Evolutionary conservation across 371 early-diverging fungal species (phyloP).

Genomic region (Thermomucor indicae-seudaticae): DNA sequence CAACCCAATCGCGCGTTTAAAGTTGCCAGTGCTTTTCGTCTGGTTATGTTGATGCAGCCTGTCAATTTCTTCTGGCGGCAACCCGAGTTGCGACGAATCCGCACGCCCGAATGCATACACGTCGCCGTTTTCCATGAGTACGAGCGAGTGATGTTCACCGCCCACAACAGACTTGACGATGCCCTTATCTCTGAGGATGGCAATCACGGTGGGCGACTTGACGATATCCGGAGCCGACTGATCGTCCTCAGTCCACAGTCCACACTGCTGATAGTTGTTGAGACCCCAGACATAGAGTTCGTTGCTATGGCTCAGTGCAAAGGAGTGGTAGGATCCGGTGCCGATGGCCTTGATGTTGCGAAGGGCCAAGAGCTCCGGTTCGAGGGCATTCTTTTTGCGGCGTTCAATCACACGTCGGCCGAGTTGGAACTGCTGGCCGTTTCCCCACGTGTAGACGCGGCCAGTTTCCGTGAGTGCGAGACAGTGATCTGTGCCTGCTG

Average conservation of each 20-base stretch:
- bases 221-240: constrained; percentile 35
- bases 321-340: constrained; percentile 86
- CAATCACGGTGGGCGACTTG: constrained; percentile 47
- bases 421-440: constrained; percentile 93
- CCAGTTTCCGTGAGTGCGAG: constrained; percentile 76
- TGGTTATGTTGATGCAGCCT: constrained; percentile 13
- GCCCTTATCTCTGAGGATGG: constrained; percentile 41
- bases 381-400: constrained; percentile 56
- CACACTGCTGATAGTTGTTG: constrained; percentile 96
- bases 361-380: constrained; percentile 52
- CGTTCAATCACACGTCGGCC: constrained; percentile 78
- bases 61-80: constrained; percentile 37
- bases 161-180: constrained; percentile 61
- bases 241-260: constrained; percentile 38
- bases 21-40: constrained; percentile 20
- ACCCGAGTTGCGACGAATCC: constrained; percentile 93
- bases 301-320: constrained; percentile 68
- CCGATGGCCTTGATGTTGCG: constrained; percentile 64
- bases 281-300: constrained; percentile 88
- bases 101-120: constrained; percentile 85
- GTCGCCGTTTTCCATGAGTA: constrained; percentile 68
- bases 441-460: constrained; percentile 89
- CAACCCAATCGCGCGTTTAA: constrained; percentile 58
- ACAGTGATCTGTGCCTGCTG: constrained; percentile 91
- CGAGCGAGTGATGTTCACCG: constrained; percentile 88